Evolutionary conservation across 495 filamentous ascomycete species (phyloP).

Genomic region (Beverwykella pulmonaria): DNA sequence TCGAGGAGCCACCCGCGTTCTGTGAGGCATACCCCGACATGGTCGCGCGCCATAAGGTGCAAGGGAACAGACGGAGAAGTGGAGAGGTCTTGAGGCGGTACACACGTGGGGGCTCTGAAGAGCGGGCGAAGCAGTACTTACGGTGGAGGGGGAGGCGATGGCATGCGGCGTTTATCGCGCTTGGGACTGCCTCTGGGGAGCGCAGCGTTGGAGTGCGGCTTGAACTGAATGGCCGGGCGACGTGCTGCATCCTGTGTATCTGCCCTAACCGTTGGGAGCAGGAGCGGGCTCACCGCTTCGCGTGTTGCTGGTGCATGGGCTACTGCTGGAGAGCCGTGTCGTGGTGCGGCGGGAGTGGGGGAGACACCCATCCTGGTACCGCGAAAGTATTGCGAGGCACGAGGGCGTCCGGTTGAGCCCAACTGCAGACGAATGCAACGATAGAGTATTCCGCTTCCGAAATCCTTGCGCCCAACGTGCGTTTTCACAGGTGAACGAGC

Average conservation of each 20-base stretch:
- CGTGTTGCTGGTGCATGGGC: conserved; percentile 3
- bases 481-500: conserved; percentile 29
- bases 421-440: conserved; percentile 32
- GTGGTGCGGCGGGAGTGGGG: conserved; percentile 34
- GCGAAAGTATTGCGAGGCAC: conserved; percentile 31
- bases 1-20: conserved; percentile 30
- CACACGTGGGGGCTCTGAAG: background rate
- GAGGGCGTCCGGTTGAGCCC: conserved; percentile 34
- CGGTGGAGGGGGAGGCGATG: conserved; percentile 44
- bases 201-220: conserved; percentile 29
- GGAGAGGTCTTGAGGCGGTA: background rate
- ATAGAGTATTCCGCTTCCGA: conserved; percentile 21
- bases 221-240: conserved; percentile 38
- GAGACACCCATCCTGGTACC: conserved; percentile 37
- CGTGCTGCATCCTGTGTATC: conserved; percentile 24
- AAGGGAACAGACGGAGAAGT: background rate
- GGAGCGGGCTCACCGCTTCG: conserved; percentile 27
- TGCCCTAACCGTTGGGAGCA: conserved; percentile 11
- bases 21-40: conserved; percentile 35
- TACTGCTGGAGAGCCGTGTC: conserved; percentile 25
- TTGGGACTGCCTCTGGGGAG: conserved; percentile 33
- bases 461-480: conserved; percentile 30
- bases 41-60: background rate
- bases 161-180: conserved; percentile 32
- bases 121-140: conserved; percentile 30